Base-by-base conservation (phyloP, 768 basidiomycete species). In the Coprinopsis sp. region DNA sequence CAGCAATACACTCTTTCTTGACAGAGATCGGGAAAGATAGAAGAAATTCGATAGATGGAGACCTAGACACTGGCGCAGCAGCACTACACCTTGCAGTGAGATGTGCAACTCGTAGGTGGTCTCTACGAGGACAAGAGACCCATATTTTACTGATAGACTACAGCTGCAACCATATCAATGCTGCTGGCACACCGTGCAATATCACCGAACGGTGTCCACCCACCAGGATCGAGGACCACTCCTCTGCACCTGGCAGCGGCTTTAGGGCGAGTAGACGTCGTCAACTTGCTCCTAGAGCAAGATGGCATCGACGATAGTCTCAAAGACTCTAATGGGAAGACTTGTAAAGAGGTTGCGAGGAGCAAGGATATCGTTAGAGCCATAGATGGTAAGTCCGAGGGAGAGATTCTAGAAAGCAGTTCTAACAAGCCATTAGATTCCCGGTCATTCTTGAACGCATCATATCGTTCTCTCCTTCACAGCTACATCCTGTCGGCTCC, bases 31-130 rank as follows among this genome's bases (percentile, higher is more conserved):
- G 74, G 40, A 84, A 81, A 60, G 81, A 86, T 53, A 76, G 69
- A 46, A 75, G 78, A 4, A 71, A 63, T 22, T 73, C 77, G 16
- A 45, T 58, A 0, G 78, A 77, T n/a, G 65, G 62, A 12, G 71
- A 75, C 12, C 49, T 80, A 0, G 82, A 89, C 58, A 75, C 81
- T 1, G 84, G 79, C 12, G 84, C 87, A 5, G 82, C 85, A 2
- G 85, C 86, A 0, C 67, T 91, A 5, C 88, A 91, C 62, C 76
- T 91, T 2, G 88, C 87, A 8, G 79, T 91, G n/a, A 77, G 86
- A 33, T 91, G 89, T 60, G 87, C 78, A 47, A 82, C 82, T 8
- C 21, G 80, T 66, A 14, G 6, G 33, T 28, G 3, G 30, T 16
- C 43, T 14, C 19, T 38, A 6, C 12, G 5, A 25, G 33, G n/a